Base-by-base conservation (phyloP, 441 rosid species). In the Lepidium campestre region DNA sequence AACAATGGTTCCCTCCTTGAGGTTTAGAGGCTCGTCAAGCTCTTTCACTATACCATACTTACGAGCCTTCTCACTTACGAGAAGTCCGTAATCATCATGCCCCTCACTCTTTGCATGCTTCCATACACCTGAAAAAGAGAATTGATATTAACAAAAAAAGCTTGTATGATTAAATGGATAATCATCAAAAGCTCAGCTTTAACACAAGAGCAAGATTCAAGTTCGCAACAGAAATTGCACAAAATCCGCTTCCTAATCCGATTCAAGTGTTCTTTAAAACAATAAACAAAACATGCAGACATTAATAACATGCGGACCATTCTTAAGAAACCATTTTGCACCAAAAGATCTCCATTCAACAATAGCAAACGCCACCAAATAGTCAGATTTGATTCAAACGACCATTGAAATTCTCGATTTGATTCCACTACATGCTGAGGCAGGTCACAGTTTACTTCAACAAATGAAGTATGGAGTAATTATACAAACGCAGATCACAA, bases 41-140 rank as follows among this genome's bases (percentile, higher is more conserved):
- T 79, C 87, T 50, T 77, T 91, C 75, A 93, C 99, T 2, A 91
- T 87, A 9, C 97, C 99, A 54, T 93, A 87, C 81, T 91, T 93
- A 66, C 79, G 82, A 5, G 96, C 99, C 46, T 75, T 71, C 78
- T 93, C 96, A 62, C 89, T 84, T 40, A 93, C 99, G 53, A 93
- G 95, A 85, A 93, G 99, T 29, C 99, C 99, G 70, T 86, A 84
- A 57, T 93, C 99, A 44, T 91, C 96, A 77, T 93, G 97, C 20
- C 97, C 96, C 72, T 89, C 92, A 18, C 99, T 93, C 84, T 91
- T 93, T 14, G 86, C 59, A 57, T 82, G 96, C 75, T 83, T 89
- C 99, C 99, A 93, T 12, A 83, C 82, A 82, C 99, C 99, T 93
- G 74, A 11, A 57, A 9, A 44, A 62, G 7, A 59, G 39, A 58